phyloP scores from a whole-genome alignment of 2,329 filamentous ascomycete genomes.

The Arthrocladium fulminans region DNA sequence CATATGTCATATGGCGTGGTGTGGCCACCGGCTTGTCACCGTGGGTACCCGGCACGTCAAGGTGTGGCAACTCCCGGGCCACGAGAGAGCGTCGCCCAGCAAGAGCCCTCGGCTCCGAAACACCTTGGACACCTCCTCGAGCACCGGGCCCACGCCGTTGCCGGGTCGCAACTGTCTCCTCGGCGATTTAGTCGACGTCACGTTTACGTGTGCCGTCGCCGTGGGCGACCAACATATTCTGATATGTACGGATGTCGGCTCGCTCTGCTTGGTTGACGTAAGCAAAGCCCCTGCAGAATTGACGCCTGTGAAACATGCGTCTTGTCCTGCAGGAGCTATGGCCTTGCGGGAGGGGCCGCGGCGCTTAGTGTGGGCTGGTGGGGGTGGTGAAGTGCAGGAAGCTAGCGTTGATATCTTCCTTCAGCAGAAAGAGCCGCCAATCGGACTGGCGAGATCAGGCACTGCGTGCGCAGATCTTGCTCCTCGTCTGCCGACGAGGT shows the following conservation, averaged over 20 bases:
- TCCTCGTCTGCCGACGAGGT: slow-evolving; percentile 4
- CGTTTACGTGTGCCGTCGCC: slow-evolving; percentile 67
- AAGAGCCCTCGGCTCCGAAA: slow-evolving; percentile 49
- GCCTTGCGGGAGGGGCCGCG: slow-evolving; percentile 2
- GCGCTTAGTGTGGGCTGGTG: slow-evolving; percentile 9
- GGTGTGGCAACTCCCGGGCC: slow-evolving; percentile 61
- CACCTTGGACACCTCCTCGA: slow-evolving; percentile 29
- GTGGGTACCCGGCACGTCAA: slow-evolving; percentile 88
- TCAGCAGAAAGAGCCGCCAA: not conserved
- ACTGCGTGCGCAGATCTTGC: not conserved
- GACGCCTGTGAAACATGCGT: not conserved
- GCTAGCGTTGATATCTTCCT: slow-evolving; percentile 1
- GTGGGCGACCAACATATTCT: slow-evolving; percentile 68
- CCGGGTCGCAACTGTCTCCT: slow-evolving; percentile 81
- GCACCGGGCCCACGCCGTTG: slow-evolving; percentile 56
- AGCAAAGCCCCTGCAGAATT: slow-evolving; percentile 6
- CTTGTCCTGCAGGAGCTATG: not conserved
- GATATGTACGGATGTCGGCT: slow-evolving; percentile 76
- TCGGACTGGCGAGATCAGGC: not conserved
- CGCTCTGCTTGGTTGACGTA: slow-evolving; percentile 72
- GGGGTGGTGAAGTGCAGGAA: slow-evolving; percentile 5
- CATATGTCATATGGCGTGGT: slow-evolving; percentile 81
- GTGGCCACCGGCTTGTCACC: slow-evolving; percentile 74
- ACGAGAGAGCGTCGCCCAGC: slow-evolving; percentile 49
- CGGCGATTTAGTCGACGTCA: slow-evolving; percentile 70